Base-by-base conservation (phyloP, 345 rosid species). In the Populus ilicifolia region DNA sequence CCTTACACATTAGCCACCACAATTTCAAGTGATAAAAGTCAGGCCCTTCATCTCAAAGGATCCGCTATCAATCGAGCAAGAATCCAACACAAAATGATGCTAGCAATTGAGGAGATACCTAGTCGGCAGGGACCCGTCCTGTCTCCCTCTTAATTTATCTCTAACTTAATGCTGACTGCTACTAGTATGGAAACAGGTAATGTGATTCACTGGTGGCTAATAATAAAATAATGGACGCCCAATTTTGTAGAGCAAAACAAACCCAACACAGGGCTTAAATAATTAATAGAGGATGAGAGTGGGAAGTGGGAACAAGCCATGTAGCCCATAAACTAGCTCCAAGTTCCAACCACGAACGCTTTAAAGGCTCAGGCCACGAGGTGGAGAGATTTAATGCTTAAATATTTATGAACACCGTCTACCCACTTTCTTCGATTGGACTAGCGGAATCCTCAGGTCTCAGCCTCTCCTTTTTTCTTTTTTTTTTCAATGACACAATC, bases 261-360 rank as follows among this genome's bases (percentile, higher is more conserved):
- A 50, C 17, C 18, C 56, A 50, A 18, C n/a, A 52, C 7, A 17
- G 7, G 59, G 59, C 23, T 50, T 16, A 50, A 50, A 50, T 50
- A 50, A 52, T 52, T 5, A 68, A 39, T 33, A 33, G 36, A 33
- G 36, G 36, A 5, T 33, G 36, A 4, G 36, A 5, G 36, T 33
- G 36, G 36, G 36, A 33, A 4, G 36, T 33, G 36, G 36, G 36
- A 33, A 33, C 5, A 33, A 33, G 36, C 36, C 36, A 33, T 33
- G 36, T 33, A 33, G 36, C 23, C 29, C 30, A 71, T 63, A 61
- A 29, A 48, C 14, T 71, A 76, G 82, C 78, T 76, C n/a, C 85
- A 82, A 82, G 85, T 82, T 82, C 85, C 85, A 82, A 82, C 71
- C 61, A 48, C 74, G 44, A 3, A 43, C 4, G 23, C 18, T 69